These are phyloP conservation scores for Irpex sp. DNA, from an alignment of 1,284 basidiomycete genomes.

Conservation along the genomic window DNA sequence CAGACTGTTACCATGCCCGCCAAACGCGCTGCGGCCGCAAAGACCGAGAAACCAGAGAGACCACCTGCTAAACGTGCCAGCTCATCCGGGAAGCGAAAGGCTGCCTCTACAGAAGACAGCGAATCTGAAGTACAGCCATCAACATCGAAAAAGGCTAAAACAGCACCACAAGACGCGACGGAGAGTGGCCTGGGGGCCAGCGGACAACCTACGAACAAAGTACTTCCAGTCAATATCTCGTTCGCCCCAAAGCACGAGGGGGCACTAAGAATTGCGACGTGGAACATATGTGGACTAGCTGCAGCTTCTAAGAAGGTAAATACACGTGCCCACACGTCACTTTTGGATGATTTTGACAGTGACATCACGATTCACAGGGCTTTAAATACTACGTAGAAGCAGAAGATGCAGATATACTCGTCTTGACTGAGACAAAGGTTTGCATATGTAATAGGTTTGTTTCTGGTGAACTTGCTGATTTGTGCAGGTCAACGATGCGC, in stretches of 20 bases:
- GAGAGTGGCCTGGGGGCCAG: conserved; percentile 28
- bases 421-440: conserved; percentile 83
- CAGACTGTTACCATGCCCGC: background rate
- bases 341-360: background rate
- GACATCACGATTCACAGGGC: conserved; percentile 42
- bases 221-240: conserved; percentile 56
- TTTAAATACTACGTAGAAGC: conserved; percentile 79
- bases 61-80: background rate
- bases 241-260: conserved; percentile 50
- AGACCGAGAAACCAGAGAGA: background rate
- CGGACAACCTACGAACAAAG: conserved; percentile 70
- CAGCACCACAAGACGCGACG: conserved; percentile 24
- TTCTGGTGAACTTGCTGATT: background rate
- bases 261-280: conserved; percentile 58
- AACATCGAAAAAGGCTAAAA: background rate
- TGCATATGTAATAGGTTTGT: background rate
- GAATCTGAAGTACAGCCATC: background rate
- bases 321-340: no score
- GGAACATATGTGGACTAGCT: conserved; percentile 75
- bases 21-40: conserved; percentile 4
- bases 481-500: conserved; percentile 60
- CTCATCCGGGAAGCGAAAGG: conserved; percentile 6
- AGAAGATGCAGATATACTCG: conserved; percentile 77
- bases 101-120: background rate
- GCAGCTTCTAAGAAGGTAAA: conserved; percentile 69